These are phyloP conservation scores for Corinectria fuckeliana DNA, from an alignment of 2,329 filamentous ascomycete genomes.

Conservation along the genomic window DNA sequence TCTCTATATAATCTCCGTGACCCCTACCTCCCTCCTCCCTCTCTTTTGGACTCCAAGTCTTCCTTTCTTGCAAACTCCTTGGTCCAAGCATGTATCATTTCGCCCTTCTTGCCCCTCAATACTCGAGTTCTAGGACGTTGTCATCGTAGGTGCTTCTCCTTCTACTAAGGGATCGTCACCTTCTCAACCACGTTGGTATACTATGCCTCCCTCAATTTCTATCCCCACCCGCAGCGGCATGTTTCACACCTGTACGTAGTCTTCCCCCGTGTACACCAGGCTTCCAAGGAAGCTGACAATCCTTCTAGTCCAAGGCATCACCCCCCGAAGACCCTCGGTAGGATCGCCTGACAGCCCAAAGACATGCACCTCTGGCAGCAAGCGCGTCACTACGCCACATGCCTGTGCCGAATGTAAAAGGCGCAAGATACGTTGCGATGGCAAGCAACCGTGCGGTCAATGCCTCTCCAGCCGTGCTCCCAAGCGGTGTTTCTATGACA, in stretches of 20 bases:
- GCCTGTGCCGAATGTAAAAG: slow-evolving; percentile 80
- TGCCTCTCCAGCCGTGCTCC: slow-evolving; percentile 83
- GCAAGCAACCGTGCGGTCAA: slow-evolving; percentile 80
- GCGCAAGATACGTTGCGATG: slow-evolving; percentile 85
- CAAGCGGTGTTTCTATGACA: slow-evolving; percentile 81
- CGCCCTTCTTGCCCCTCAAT: neutral
- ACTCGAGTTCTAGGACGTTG: neutral
- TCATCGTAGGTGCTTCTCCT: slow-evolving; percentile 4
- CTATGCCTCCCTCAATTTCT: slow-evolving; percentile 51
- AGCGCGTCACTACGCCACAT: slow-evolving; percentile 63
- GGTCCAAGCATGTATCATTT: slow-evolving; percentile 4
- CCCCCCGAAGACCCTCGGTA: slow-evolving; percentile 55
- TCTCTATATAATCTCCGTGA: slow-evolving; percentile 15
- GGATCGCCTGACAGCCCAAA: slow-evolving; percentile 48
- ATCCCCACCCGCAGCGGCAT: slow-evolving; percentile 51
- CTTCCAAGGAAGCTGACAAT: slow-evolving; percentile 15
- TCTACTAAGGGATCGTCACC: neutral
- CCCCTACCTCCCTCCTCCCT: slow-evolving; percentile 11
- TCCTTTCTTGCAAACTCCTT: neutral
- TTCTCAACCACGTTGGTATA: slow-evolving; percentile 4
- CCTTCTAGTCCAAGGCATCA: slow-evolving; percentile 57
- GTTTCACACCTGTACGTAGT: slow-evolving; percentile 40
- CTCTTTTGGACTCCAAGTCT: slow-evolving; percentile 4
- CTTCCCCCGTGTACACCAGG: neutral
- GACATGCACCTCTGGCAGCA: slow-evolving; percentile 47